Conservation (phyloP, 2,329 filamentous ascomycete genomes). For the Aspergillus persii region DNA sequence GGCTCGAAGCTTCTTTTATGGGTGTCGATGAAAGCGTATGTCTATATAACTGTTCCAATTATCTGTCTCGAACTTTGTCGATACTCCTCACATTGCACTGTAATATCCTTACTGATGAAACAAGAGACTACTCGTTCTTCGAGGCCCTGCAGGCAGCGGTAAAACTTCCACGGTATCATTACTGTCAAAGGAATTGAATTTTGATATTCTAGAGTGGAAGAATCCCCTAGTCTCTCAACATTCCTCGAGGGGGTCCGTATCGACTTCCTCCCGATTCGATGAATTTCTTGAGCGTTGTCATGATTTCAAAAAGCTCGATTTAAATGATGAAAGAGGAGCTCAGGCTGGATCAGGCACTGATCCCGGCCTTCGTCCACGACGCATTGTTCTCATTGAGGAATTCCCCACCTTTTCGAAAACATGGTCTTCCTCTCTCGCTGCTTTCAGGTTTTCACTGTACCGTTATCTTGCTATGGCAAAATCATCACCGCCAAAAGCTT, state of each 20-base stretch:
- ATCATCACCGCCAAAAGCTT: constrained; percentile 43
- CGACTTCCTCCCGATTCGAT: constrained; percentile 78
- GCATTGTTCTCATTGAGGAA: constrained; percentile 74
- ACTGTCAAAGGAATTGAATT: constrained; percentile 72
- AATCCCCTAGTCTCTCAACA: constrained; percentile 69
- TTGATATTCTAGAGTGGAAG: constrained; percentile 83
- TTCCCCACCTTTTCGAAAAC: constrained; percentile 74
- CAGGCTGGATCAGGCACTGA: constrained; percentile 3
- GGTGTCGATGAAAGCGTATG: constrained; percentile 50
- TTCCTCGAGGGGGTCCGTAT: constrained; percentile 62
- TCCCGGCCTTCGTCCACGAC: constrained; percentile 29
- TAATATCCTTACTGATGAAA: constrained; percentile 17
- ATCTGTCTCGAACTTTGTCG: not conserved
- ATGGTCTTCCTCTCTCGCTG: constrained; percentile 61
- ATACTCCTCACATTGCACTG: not conserved
- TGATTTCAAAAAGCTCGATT: constrained; percentile 71
- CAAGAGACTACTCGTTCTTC: constrained; percentile 77
- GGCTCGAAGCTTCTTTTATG: constrained; percentile 72
- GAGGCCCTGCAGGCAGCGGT: constrained; percentile 85
- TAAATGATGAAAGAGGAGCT: constrained; percentile 17
- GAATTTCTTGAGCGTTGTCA: constrained; percentile 84
- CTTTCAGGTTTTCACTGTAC: constrained; percentile 73
- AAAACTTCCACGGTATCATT: constrained; percentile 86
- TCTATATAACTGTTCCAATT: constrained; percentile 2
- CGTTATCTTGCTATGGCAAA: constrained; percentile 70